Base-by-base conservation (phyloP, 179 eudicot genomes). In the Actinidia arguta region DNA sequence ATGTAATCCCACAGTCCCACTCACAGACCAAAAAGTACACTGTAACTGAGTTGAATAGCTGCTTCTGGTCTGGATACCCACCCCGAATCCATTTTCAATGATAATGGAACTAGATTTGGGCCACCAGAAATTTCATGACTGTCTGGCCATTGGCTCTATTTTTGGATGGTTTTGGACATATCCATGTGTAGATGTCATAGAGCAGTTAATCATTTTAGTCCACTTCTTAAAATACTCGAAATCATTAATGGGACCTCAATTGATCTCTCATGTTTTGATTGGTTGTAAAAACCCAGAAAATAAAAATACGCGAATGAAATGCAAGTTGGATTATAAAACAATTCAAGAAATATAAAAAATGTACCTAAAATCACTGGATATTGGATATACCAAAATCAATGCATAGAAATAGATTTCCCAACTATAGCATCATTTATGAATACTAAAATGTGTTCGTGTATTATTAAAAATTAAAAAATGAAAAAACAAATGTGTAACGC, bases 101-200 rank as follows among this genome's bases (percentile, higher is more conserved):
- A 20, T 52, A 31, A 68, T 42, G 27, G 27, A 31, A 31, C 31
- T 27, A 74, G 17, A 47, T 18, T 81, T 61, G 73, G n/a, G 79
- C 12, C 48, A 25, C 62, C 72, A 51, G 24, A 81, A 47, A 17
- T 39, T 75, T 66, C 18, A 12, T 18, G 31, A 42, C n/a, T 22
- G 74, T 39, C 48, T 51, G 59, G 73, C 42, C 62, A 47, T 36
- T n/a, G n/a, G n/a, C n/a, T n/a, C n/a, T n/a, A 6, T 46, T 47
- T 81, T 61, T 64, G 39, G 73, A 61, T 55, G 78, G 25, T 56
- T 56, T 10, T 46, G n/a, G 47, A 24, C 68, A 59, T 25, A 80
- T 71, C 5, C n/a, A 18, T 80, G 52, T 58, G 13, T 70, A 71
- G 52, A 27, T 6, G 36, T 69, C 58, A 58, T 58, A 42, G 36